Conservation (phyloP, 192 early-diverging fungal genomes). For the Pilobolus umbonatus region DNA sequence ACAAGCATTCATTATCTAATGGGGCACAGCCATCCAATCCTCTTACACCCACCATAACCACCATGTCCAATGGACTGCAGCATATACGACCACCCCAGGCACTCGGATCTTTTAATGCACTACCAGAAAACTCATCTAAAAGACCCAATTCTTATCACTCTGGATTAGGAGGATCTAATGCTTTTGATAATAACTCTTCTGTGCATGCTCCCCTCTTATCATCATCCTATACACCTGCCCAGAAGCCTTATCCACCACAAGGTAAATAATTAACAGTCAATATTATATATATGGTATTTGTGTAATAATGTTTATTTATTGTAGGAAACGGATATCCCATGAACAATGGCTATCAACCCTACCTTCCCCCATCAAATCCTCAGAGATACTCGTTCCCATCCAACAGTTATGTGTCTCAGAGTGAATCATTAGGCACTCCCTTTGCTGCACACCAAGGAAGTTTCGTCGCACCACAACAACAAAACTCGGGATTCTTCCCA, state of each 20-base stretch:
- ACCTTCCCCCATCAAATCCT: too few relatives aligned
- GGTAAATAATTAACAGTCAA: too few relatives aligned
- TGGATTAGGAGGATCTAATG: not conserved
- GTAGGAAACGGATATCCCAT: not conserved
- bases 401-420: not conserved
- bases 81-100: slow-evolving; percentile 9
- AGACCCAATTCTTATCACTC: slow-evolving; percentile 22
- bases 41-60: too few relatives aligned
- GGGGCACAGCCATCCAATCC: too few relatives aligned
- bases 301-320: not conserved
- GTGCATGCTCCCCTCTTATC: slow-evolving; percentile 13
- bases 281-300: too few relatives aligned
- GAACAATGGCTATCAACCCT: not conserved
- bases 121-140: slow-evolving; percentile 4
- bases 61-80: slow-evolving; percentile 6
- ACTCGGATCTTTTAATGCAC: too few relatives aligned
- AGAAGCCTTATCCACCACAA: not conserved
- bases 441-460: slow-evolving; percentile 9
- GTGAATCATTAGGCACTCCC: not conserved
- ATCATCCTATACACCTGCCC: slow-evolving; percentile 8
- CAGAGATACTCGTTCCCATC: not conserved
- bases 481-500: not conserved
- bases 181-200: not conserved
- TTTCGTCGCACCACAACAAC: too few relatives aligned
- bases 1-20: too few relatives aligned